Conservation (phyloP, 805 yeast species). For the Phaffomyces opuntiae region DNA sequence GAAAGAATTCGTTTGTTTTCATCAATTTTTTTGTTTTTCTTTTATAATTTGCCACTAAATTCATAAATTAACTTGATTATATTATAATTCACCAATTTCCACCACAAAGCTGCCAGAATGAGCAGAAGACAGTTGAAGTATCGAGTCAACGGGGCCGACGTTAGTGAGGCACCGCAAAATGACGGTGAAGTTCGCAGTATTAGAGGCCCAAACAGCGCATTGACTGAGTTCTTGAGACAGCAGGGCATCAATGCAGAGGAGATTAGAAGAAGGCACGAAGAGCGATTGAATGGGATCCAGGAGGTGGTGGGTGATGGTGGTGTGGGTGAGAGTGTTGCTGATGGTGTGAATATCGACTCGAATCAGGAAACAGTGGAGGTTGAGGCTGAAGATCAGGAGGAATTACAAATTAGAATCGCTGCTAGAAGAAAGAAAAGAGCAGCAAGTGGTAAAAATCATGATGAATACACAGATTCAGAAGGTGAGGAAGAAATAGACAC, state of each 20-base stretch:
- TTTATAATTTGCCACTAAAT: no score
- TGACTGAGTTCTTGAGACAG: slow-evolving; percentile 79
- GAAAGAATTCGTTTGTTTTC: not conserved
- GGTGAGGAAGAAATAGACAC: slow-evolving; percentile 26
- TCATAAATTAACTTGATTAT: no score
- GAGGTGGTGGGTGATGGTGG: slow-evolving; percentile 18
- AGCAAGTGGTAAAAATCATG: slow-evolving; percentile 27
- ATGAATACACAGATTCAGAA: slow-evolving; percentile 29
- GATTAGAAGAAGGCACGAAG: slow-evolving; percentile 46
- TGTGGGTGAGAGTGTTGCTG: slow-evolving; percentile 18
- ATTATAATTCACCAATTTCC: no score
- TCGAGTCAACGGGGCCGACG: slow-evolving; percentile 14
- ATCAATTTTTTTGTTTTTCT: not conserved
- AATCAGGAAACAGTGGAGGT: slow-evolving; percentile 16
- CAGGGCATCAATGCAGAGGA: slow-evolving; percentile 86
- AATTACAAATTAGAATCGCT: slow-evolving; percentile 30
- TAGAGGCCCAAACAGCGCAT: slow-evolving; percentile 70
- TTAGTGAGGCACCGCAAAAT: not conserved
- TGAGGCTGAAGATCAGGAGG: slow-evolving; percentile 27
- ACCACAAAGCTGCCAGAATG: slow-evolving; percentile 4
- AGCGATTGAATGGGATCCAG: slow-evolving; percentile 20
- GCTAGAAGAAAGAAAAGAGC: slow-evolving; percentile 36
- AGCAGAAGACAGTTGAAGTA: slow-evolving; percentile 23
- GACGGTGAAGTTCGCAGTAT: slow-evolving; percentile 24
- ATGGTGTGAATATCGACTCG: not conserved